Conservation (phyloP, 805 yeast genomes). For the Ascoidea tarda region DNA sequence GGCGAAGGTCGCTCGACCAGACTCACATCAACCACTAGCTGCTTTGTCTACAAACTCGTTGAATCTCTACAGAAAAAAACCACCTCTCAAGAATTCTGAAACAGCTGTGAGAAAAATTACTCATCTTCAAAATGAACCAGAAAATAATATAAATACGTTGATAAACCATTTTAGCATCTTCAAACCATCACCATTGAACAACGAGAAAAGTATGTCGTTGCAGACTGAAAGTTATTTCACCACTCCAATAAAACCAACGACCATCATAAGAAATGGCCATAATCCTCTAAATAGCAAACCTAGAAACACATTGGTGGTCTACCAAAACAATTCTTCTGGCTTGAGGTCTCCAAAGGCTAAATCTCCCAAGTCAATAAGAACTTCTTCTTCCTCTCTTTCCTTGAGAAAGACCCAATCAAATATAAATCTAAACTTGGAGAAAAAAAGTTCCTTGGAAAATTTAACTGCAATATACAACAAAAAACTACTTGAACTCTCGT, state of each 20-base stretch:
- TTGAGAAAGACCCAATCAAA: background rate
- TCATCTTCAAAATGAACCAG: background rate
- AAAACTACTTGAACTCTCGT: background rate
- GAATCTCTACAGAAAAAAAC: too few species aligned
- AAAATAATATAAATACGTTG: too few species aligned
- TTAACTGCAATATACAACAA: background rate
- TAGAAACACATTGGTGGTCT: background rate
- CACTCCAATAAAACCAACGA: background rate
- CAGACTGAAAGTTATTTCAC: background rate
- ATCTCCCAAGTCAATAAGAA: background rate
- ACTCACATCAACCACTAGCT: too few species aligned
- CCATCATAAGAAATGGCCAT: background rate
- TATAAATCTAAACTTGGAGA: too few species aligned
- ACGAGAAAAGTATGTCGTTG: background rate
- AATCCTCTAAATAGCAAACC: background rate
- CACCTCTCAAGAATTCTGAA: too few species aligned
- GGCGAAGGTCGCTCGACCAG: too few species aligned
- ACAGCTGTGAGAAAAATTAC: too few species aligned
- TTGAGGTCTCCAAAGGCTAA: background rate
- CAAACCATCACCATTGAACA: too few species aligned
- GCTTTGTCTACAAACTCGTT: too few species aligned
- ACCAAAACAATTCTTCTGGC: background rate
- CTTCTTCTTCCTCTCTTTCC: background rate
- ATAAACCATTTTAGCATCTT: too few species aligned
- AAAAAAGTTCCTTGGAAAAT: background rate